These are phyloP conservation scores for Casuarina cunninghamiana DNA, from an alignment of 306 rosid species.

Conservation along the genomic window DNA sequence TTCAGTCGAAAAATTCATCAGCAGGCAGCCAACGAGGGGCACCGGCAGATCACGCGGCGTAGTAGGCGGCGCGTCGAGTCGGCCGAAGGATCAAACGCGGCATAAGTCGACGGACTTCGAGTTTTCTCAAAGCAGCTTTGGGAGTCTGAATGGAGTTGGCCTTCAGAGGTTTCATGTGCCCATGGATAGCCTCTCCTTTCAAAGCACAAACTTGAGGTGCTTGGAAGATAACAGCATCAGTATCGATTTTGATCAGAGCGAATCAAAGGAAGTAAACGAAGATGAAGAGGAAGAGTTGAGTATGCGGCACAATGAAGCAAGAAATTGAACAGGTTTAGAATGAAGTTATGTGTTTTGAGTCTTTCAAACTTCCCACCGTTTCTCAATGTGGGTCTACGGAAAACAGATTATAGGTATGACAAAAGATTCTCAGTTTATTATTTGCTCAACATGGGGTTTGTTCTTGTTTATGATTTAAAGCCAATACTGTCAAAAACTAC, in stretches of 20 bases:
- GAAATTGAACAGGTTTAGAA: too few species aligned
- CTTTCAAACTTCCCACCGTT: too few species aligned
- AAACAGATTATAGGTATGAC: background rate
- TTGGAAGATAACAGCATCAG: conserved; percentile 55
- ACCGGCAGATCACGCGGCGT: conserved; percentile 8
- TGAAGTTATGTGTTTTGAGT: too few species aligned
- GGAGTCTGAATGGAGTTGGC: conserved; percentile 63
- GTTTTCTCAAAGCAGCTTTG: conserved; percentile 62
- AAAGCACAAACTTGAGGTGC: conserved; percentile 58
- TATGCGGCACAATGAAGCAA: too few species aligned
- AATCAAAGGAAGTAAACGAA: conserved; percentile 26
- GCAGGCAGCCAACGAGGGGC: conserved; percentile 30
- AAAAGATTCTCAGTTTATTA: too few species aligned
- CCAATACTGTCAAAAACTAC: too few species aligned
- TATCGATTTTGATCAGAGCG: conserved; percentile 41
- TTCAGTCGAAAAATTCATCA: conserved; percentile 37
- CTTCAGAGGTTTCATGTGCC: conserved; percentile 62
- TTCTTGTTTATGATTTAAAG: too few species aligned
- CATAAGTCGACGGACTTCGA: conserved; percentile 34
- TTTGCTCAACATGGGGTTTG: too few species aligned
- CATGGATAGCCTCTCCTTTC: conserved; percentile 59
- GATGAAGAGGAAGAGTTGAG: conserved; percentile 25
- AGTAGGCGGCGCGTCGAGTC: conserved; percentile 14
- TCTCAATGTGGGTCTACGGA: too few species aligned
- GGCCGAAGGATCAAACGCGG: conserved; percentile 13